These are phyloP conservation scores for Penicillium aurantiogriseum DNA, from an alignment of 2,329 filamentous ascomycete species.

Conservation along the genomic window DNA sequence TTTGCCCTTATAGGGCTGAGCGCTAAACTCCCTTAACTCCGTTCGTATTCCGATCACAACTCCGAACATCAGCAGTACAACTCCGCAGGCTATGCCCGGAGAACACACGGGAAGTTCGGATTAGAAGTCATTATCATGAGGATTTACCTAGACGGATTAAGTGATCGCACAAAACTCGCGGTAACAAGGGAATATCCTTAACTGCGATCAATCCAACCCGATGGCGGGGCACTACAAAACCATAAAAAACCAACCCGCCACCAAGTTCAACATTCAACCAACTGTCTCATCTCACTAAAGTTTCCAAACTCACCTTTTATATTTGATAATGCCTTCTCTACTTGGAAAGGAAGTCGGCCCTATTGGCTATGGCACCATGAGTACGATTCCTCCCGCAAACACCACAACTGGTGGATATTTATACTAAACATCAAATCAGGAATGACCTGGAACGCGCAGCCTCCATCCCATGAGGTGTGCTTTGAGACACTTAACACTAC, in stretches of 20 bases:
- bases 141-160: too few species aligned
- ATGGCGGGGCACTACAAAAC: not conserved
- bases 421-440: constrained; percentile 22
- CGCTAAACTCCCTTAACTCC: constrained; percentile 6
- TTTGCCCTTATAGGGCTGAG: not conserved
- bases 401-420: constrained; percentile 1
- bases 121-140: not conserved
- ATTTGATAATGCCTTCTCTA: constrained; percentile 29
- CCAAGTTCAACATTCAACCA: not conserved
- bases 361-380: constrained; percentile 58
- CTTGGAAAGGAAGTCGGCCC: constrained; percentile 43
- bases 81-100: not conserved
- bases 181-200: not conserved
- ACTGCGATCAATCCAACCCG: not conserved
- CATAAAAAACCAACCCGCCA: constrained; percentile 3
- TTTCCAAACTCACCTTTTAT: not conserved
- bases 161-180: not conserved
- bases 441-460: constrained; percentile 35
- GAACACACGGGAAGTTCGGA: not conserved
- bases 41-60: not conserved
- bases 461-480: constrained; percentile 30
- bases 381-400: constrained; percentile 33
- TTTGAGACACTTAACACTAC: constrained; percentile 58
- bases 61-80: not conserved
- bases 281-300: not conserved